phyloP scores from a whole-genome alignment of 2,329 filamentous ascomycete genomes.

The Rhynchosporium graminicola region DNA sequence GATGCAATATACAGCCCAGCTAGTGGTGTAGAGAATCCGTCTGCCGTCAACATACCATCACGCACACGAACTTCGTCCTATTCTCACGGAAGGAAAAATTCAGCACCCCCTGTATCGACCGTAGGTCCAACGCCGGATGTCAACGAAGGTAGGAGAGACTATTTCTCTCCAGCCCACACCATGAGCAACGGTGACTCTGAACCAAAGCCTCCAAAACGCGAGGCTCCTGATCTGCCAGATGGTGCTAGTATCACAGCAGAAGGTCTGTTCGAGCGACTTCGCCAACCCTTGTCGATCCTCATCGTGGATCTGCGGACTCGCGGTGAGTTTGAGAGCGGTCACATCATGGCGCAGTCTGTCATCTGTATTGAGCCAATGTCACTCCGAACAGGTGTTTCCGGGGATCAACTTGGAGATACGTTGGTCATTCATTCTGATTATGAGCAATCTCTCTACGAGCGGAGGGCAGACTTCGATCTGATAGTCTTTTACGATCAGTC shows the following conservation, averaged over 20 bases:
- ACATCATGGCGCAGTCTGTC: slow-evolving; percentile 79
- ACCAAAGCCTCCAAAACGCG: slow-evolving; percentile 12
- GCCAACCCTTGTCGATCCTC: slow-evolving; percentile 63
- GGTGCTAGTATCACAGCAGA: slow-evolving; percentile 49
- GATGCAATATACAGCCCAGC: slow-evolving; percentile 42
- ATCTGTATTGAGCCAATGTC: slow-evolving; percentile 90
- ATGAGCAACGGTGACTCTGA: slow-evolving; percentile 18
- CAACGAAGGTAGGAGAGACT: slow-evolving; percentile 30
- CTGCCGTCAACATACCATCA: slow-evolving; percentile 32
- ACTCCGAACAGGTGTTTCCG: slow-evolving; percentile 66
- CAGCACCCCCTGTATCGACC: slow-evolving; percentile 34
- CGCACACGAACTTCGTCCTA: slow-evolving; percentile 36
- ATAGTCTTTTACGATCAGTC: slow-evolving; percentile 87
- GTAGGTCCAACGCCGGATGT: slow-evolving; percentile 30
- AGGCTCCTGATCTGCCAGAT: slow-evolving; percentile 26
- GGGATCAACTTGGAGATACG: slow-evolving; percentile 63
- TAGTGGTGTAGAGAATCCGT: slow-evolving; percentile 34
- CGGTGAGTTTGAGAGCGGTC: slow-evolving; percentile 81
- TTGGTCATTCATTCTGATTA: slow-evolving; percentile 69
- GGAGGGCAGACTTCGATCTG: slow-evolving; percentile 75
- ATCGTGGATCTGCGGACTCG: slow-evolving; percentile 84
- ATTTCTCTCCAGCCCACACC: slow-evolving; percentile 30
- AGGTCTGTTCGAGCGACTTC: slow-evolving; percentile 70
- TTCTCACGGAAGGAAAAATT: slow-evolving; percentile 28
- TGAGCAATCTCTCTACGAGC: slow-evolving; percentile 75